Evolutionary conservation across 2,329 filamentous ascomycete genomes (phyloP).

Genomic region (Aaosphaeria pasadenensis): DNA sequence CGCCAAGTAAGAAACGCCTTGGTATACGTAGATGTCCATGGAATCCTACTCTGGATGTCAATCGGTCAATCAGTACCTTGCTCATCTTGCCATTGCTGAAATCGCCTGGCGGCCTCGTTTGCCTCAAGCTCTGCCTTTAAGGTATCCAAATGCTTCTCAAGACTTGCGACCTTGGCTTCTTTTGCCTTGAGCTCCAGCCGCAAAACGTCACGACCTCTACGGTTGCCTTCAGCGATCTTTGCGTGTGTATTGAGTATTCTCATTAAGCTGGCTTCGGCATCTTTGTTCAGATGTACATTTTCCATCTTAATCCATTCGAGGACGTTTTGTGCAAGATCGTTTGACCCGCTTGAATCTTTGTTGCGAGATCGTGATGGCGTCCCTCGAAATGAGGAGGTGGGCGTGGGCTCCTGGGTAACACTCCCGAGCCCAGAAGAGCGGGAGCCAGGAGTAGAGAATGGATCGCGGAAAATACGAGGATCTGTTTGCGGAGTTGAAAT

Average conservation of each 20-base stretch:
- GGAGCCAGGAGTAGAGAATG: slow-evolving; percentile 9
- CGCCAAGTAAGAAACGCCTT: too few relatives aligned
- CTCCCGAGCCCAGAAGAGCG: not conserved
- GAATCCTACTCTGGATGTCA: not conserved
- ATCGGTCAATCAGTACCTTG: slow-evolving; percentile 1
- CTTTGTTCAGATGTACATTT: slow-evolving; percentile 33
- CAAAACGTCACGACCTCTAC: slow-evolving; percentile 63
- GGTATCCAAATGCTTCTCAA: slow-evolving; percentile 63
- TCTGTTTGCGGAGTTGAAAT: slow-evolving; percentile 29
- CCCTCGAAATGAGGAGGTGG: slow-evolving; percentile 4
- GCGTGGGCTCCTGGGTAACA: not conserved
- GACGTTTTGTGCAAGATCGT: slow-evolving; percentile 39
- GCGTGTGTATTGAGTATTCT: slow-evolving; percentile 46
- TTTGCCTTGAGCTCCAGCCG: slow-evolving; percentile 61
- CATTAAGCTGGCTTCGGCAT: slow-evolving; percentile 15
- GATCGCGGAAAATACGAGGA: slow-evolving; percentile 6
- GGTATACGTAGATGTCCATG: not conserved
- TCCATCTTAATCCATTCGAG: slow-evolving; percentile 49
- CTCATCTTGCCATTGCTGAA: not conserved
- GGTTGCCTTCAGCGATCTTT: slow-evolving; percentile 58
- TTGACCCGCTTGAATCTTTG: slow-evolving; percentile 1
- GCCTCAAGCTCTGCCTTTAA: slow-evolving; percentile 57
- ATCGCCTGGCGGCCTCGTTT: slow-evolving; percentile 39
- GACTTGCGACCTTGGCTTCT: slow-evolving; percentile 62
- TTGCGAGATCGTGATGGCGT: slow-evolving; percentile 14